Evolutionary conservation across 768 basidiomycete species (phyloP).

Genomic region (Mycena galericulata): DNA sequence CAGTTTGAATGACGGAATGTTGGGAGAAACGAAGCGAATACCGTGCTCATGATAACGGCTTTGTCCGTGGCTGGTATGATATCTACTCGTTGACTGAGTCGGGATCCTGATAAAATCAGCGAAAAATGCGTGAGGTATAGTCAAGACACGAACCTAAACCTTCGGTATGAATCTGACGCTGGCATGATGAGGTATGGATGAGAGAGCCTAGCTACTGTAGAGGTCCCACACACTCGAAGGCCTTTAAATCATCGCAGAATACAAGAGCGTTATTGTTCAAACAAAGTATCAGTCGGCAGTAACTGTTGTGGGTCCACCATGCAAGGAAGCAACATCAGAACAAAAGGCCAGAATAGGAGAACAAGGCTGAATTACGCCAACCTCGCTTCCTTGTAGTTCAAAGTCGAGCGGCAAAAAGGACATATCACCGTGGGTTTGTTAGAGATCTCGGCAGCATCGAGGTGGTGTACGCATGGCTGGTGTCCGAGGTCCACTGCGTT

Average conservation of each 20-base stretch:
- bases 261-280: slow-evolving; percentile 23
- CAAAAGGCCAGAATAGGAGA: not conserved
- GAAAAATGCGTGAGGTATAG: no score
- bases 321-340: not conserved
- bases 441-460: not conserved
- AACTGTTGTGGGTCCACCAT: slow-evolving; percentile 21
- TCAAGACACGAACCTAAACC: not conserved
- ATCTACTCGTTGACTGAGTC: not conserved
- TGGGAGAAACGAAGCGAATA: not conserved
- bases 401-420: not conserved
- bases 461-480: not conserved
- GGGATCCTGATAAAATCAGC: not conserved
- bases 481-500: no score
- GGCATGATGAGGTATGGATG: slow-evolving; percentile 8
- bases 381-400: slow-evolving; percentile 6
- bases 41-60: not conserved
- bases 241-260: not conserved
- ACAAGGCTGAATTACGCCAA: slow-evolving; percentile 9
- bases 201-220: not conserved
- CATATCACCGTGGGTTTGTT: not conserved
- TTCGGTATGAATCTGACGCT: not conserved
- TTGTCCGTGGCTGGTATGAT: not conserved
- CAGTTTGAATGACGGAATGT: not conserved
- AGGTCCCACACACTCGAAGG: not conserved
- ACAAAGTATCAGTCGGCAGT: not conserved